phyloP scores from a whole-genome alignment of 2,329 filamentous ascomycete species.

The Aspergillus sp. region DNA sequence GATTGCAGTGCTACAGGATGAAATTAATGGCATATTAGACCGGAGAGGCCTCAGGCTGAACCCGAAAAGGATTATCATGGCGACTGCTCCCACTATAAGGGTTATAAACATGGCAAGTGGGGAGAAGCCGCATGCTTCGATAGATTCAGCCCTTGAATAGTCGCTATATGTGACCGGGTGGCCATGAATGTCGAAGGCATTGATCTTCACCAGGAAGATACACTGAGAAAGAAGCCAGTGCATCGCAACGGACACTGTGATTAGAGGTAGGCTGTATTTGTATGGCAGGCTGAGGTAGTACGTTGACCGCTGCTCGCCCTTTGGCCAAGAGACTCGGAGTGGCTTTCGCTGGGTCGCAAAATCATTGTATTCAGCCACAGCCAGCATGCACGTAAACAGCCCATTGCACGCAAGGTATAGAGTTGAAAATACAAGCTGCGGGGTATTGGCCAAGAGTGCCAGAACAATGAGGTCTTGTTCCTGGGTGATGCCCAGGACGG shows the following conservation, averaged over 20 bases:
- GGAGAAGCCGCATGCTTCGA: neutral
- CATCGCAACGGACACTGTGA: slow-evolving; percentile 32
- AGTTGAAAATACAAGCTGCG: slow-evolving; percentile 34
- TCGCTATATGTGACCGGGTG: neutral
- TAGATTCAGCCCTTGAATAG: too few species aligned
- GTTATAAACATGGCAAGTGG: neutral
- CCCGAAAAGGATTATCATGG: neutral
- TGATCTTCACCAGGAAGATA: slow-evolving; percentile 38
- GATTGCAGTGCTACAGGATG: too few species aligned
- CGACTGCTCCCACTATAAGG: neutral
- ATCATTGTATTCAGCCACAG: slow-evolving; percentile 49
- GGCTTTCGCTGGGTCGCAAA: slow-evolving; percentile 41
- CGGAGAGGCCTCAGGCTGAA: neutral
- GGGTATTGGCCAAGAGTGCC: slow-evolving; percentile 29
- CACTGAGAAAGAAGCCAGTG: slow-evolving; percentile 52
- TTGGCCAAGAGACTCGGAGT: slow-evolving; percentile 46
- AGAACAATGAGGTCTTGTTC: neutral
- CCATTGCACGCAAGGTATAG: slow-evolving; percentile 38
- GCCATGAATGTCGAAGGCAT: neutral
- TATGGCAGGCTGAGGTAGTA: slow-evolving; percentile 48
- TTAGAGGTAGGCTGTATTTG: slow-evolving; percentile 31
- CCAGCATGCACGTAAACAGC: slow-evolving; percentile 46
- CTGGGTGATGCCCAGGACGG: neutral
- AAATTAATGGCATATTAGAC: neutral
- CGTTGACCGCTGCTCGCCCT: slow-evolving; percentile 42